Percentiles rank a stretch among this genome's conserved stretches.
These are phyloP conservation scores for Akanthomyces lecanii DNA, from an alignment of 2,329 filamentous ascomycete genomes.

Conservation along the genomic window DNA sequence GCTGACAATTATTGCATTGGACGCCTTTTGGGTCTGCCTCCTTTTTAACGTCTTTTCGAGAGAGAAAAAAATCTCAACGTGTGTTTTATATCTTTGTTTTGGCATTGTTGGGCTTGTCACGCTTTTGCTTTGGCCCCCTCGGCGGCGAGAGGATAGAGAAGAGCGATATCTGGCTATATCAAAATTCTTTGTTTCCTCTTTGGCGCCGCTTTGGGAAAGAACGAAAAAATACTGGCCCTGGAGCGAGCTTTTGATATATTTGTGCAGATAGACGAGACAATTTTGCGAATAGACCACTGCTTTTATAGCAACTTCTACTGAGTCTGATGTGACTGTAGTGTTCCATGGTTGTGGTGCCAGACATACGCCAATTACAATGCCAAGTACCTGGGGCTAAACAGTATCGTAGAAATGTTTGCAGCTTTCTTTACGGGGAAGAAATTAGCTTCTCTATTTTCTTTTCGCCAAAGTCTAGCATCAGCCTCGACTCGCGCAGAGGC, in stretches of 20 bases:
- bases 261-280: conserved; percentile 9
- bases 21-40: not conserved
- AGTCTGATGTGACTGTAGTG: not conserved
- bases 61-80: not conserved
- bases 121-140: not conserved
- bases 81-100: conserved; percentile 1
- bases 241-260: not conserved
- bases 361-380: too few species aligned
- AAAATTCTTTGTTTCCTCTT: not conserved
- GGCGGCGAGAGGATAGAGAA: not conserved
- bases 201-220: not conserved
- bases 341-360: not conserved
- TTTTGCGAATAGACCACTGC: conserved; percentile 1
- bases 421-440: too few species aligned
- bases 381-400: too few species aligned
- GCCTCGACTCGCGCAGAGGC: not conserved
- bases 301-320: not conserved
- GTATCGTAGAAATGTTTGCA: too few species aligned
- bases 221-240: not conserved
- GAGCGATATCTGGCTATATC: conserved; percentile 10
- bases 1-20: conserved; percentile 3
- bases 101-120: not conserved
- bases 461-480: too few species aligned
- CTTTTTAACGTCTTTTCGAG: not conserved
- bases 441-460: too few species aligned